Evolutionary conservation across 306 rosid genomes (phyloP), one percentile per base, ranked within the genome.

Genomic region (Casuarina equisetifolia): DNA sequence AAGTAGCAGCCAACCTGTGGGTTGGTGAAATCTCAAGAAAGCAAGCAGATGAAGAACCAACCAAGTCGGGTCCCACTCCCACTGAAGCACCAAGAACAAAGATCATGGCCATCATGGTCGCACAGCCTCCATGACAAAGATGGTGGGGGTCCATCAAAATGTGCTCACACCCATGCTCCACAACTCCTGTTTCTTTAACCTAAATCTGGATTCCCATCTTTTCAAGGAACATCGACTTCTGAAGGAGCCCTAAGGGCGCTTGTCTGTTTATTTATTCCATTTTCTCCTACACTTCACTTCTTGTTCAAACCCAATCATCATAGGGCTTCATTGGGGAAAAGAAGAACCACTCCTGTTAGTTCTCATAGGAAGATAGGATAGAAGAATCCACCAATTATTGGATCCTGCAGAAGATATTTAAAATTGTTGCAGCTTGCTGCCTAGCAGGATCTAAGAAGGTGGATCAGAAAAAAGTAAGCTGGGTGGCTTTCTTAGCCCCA

Each of bases 91-190:
- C 11, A 40, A 45, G 43, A 70, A 72, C 74, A 70, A 59, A n/a
- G 70, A 55, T 73, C 70, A 69, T 70, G 77, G 74, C 61, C 36
- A 9, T 49, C 54, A 73, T 81, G 84, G 67, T 83, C 84, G 79
- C 78, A 81, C 78, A 78, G 76, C 78, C 70, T 58, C 42, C 3
- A 44, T 44, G 73, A 81, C 57, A 88, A 78, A 78, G 72, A 75
- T 55, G 83, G 75, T 57, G 68, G 86, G 86, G 90, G 80, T 80
- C 93, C 86, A 71, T 81, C 74, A 45, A 13, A 59, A 81, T 75
- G 87, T 82, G 74, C 77, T 75, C 75, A 74, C 92, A 58, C 80
- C 45, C 89, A 80, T 70, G 32, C 80, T 82, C 84, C 90, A 86
- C 79, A 71, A 84, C 35, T 82, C 73, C 70, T 70, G 61, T 64